These are phyloP conservation scores for Sporisorium sorghi DNA, from an alignment of 1,284 basidiomycete species.

Conservation along the genomic window DNA sequence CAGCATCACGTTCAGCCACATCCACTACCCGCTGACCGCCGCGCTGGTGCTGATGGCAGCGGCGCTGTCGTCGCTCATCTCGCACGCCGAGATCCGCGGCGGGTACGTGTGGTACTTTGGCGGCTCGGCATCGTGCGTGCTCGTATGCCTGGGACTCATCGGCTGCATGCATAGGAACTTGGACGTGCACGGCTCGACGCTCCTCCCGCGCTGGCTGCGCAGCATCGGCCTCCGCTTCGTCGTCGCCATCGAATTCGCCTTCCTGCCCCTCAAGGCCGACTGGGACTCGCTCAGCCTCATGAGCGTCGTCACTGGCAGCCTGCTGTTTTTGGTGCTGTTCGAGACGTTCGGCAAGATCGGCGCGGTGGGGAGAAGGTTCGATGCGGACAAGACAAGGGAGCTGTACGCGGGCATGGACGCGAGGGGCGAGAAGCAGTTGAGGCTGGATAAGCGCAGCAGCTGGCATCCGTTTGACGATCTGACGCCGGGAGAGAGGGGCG, in stretches of 20 bases:
- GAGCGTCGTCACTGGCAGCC: slow-evolving; percentile 42
- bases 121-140: slow-evolving; percentile 44
- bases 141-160: slow-evolving; percentile 57
- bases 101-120: slow-evolving; percentile 63
- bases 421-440: slow-evolving; percentile 25
- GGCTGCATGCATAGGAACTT: slow-evolving; percentile 62
- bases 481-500: slow-evolving; percentile 62
- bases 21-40: slow-evolving; percentile 67
- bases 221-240: slow-evolving; percentile 51
- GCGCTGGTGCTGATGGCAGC: slow-evolving; percentile 59
- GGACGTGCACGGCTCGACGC: slow-evolving; percentile 50
- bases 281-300: slow-evolving; percentile 56
- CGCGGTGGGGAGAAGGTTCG: slow-evolving; percentile 56
- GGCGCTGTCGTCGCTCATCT: slow-evolving; percentile 48
- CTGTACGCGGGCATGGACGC: slow-evolving; percentile 37
- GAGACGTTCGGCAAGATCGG: slow-evolving; percentile 67
- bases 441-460: slow-evolving; percentile 35
- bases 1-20: slow-evolving; percentile 59
- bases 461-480: slow-evolving; percentile 67
- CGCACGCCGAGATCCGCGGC: slow-evolving; percentile 23
- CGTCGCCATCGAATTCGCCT: slow-evolving; percentile 42
- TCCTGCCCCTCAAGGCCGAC: slow-evolving; percentile 53
- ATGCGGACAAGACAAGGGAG: slow-evolving; percentile 45
- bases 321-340: slow-evolving; percentile 53
- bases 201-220: slow-evolving; percentile 54